phyloP scores from a whole-genome alignment of 2,329 filamentous ascomycete genomes.

The Phyllosticta citribraziliensis region DNA sequence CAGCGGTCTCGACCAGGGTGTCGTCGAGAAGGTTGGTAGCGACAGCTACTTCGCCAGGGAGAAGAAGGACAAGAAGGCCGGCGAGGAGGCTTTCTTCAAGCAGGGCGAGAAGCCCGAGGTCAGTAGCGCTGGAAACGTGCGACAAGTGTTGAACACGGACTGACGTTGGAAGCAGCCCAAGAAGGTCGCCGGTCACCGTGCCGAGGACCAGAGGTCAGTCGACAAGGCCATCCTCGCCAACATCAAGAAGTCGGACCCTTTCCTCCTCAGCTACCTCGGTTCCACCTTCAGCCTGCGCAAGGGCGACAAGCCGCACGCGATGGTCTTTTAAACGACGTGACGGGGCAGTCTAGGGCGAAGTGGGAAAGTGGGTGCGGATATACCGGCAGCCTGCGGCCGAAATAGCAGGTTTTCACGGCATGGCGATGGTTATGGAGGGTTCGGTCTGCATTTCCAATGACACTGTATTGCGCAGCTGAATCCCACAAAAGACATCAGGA shows the following conservation, averaged over 20 bases:
- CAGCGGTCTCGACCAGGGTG: constrained; percentile 62
- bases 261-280: constrained; percentile 87
- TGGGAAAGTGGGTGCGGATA: constrained; percentile 24
- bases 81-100: constrained; percentile 99
- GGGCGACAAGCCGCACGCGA: constrained; percentile 99
- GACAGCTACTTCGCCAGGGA: constrained; percentile 95
- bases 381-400: constrained; percentile 31
- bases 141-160: constrained; percentile 14
- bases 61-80: constrained; percentile 89
- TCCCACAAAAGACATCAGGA: constrained; percentile 20
- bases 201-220: constrained; percentile 95
- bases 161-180: constrained; percentile 62
- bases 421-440: constrained; percentile 27
- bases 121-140: constrained; percentile 29
- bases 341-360: constrained; percentile 6
- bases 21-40: constrained; percentile 67
- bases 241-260: constrained; percentile 91
- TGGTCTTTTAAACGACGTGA: constrained; percentile 71
- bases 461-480: constrained; percentile 32
- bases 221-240: constrained; percentile 91
- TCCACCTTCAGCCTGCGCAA: constrained; percentile 97
- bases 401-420: constrained; percentile 26
- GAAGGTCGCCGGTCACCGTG: constrained; percentile 81
- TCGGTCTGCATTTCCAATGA: constrained; percentile 31
- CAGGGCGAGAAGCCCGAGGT: constrained; percentile 97